Conservation (phyloP, 1,139 yeast genomes). For the Candida sp. region DNA sequence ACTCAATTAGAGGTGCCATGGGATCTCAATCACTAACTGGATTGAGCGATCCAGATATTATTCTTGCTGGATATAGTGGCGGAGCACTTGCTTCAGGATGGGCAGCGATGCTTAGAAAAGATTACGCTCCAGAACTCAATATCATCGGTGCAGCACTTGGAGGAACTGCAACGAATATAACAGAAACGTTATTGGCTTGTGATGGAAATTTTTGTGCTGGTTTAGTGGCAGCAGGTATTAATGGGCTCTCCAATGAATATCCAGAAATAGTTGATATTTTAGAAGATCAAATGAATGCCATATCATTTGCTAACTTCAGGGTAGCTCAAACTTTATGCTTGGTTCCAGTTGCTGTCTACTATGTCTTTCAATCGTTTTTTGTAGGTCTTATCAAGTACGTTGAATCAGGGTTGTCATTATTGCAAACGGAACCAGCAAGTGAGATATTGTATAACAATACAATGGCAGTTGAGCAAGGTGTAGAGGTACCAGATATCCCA, state of each 20-base stretch:
- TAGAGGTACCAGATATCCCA: slow-evolving; percentile 26
- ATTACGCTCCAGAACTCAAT: slow-evolving; percentile 32
- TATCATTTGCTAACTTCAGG: slow-evolving; percentile 3
- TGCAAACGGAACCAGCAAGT: slow-evolving; percentile 11
- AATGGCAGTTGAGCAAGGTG: slow-evolving; percentile 12
- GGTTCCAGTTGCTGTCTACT: slow-evolving; percentile 6
- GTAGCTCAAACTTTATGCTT: slow-evolving; percentile 9
- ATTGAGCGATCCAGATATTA: slow-evolving; percentile 16
- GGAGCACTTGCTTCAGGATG: slow-evolving; percentile 25
- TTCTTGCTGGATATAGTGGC: slow-evolving; percentile 28
- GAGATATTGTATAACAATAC: slow-evolving; percentile 18
- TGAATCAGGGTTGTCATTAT: slow-evolving; percentile 13
- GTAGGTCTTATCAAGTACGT: slow-evolving; percentile 13
- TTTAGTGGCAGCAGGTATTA: slow-evolving; percentile 20
- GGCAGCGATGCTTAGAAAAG: slow-evolving; percentile 27
- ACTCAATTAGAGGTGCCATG: slow-evolving; percentile 19
- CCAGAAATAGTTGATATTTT: slow-evolving; percentile 13
- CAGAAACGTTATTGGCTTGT: slow-evolving; percentile 18
- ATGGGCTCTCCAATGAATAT: slow-evolving; percentile 25
- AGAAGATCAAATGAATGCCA: slow-evolving; percentile 5
- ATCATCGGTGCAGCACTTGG: slow-evolving; percentile 32
- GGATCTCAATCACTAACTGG: slow-evolving; percentile 16
- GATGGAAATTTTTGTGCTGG: slow-evolving; percentile 27
- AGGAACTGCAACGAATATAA: slow-evolving; percentile 26
- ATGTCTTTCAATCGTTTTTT: slow-evolving; percentile 13